Conservation (phyloP, 2,329 filamentous ascomycete species). For the Chaetomiaceae sp. region DNA sequence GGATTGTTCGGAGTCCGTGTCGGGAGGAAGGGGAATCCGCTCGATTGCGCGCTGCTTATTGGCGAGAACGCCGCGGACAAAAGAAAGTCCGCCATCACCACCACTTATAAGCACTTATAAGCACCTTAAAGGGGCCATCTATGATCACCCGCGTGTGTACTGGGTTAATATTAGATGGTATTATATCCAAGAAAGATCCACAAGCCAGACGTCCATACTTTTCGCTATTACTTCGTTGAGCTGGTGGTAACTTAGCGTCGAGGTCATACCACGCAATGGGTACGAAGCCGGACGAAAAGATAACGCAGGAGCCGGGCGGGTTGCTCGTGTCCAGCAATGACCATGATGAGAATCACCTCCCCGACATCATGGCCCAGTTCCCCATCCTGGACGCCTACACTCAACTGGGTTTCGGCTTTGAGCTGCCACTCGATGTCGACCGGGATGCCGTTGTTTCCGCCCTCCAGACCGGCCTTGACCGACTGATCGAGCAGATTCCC, state of each 20-base stretch:
- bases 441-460: background rate
- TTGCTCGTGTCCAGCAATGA: background rate
- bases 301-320: background rate
- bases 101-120: background rate
- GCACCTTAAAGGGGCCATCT: no score
- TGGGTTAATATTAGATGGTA: no score
- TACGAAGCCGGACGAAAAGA: background rate
- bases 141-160: no score
- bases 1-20: conserved; percentile 2
- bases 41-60: no score
- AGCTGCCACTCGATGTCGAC: conserved; percentile 19
- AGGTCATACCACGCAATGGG: background rate
- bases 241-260: no score
- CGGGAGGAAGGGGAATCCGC: no score
- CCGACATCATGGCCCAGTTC: conserved; percentile 10
- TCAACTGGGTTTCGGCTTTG: background rate
- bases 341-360: background rate
- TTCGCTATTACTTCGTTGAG: no score
- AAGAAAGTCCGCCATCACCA: background rate
- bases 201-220: no score
- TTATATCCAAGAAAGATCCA: background rate
- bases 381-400: conserved; percentile 6
- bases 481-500: background rate
- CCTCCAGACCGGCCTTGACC: background rate
- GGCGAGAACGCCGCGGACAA: no score